These are phyloP conservation scores for Cryphonectria japonica DNA, from an alignment of 2,329 filamentous ascomycete genomes.

Conservation along the genomic window DNA sequence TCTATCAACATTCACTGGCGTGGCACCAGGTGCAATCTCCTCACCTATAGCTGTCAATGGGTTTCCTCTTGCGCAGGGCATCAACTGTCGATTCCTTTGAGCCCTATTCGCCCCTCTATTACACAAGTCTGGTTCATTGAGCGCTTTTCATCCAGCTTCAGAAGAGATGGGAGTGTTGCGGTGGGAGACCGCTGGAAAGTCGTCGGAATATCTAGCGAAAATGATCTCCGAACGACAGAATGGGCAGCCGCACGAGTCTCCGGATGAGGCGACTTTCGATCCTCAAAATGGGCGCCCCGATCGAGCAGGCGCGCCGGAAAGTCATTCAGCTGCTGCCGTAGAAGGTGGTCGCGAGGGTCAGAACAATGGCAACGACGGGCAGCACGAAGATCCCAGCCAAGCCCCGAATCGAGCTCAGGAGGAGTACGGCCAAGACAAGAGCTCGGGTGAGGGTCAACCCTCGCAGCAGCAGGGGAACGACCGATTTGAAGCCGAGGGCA, in stretches of 20 bases:
- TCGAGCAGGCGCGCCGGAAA: not conserved
- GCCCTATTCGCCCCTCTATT: not conserved
- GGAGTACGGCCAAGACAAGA: slow-evolving; percentile 3
- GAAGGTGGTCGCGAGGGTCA: not conserved
- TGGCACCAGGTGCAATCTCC: not conserved
- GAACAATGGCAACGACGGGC: not conserved
- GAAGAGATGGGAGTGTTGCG: slow-evolving; percentile 9
- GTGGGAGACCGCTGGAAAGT: not conserved
- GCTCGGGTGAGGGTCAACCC: not conserved
- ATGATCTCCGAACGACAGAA: not conserved
- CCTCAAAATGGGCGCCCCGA: not conserved
- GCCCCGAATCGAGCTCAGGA: not conserved
- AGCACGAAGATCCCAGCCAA: not conserved
- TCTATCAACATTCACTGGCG: not conserved
- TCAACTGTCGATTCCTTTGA: not conserved
- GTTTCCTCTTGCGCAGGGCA: not conserved
- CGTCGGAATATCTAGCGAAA: too few relatives aligned
- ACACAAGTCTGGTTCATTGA: not conserved
- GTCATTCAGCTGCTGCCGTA: not conserved
- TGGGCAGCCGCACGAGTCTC: not conserved
- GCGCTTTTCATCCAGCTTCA: not conserved
- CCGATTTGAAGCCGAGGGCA: not conserved
- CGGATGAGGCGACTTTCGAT: not conserved
- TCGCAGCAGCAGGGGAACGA: not conserved
- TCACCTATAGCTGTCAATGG: not conserved